These are phyloP conservation scores for Mesembryanthemum crystallinum DNA, from an alignment of 148 eudicot genomes.

Conservation along the genomic window DNA sequence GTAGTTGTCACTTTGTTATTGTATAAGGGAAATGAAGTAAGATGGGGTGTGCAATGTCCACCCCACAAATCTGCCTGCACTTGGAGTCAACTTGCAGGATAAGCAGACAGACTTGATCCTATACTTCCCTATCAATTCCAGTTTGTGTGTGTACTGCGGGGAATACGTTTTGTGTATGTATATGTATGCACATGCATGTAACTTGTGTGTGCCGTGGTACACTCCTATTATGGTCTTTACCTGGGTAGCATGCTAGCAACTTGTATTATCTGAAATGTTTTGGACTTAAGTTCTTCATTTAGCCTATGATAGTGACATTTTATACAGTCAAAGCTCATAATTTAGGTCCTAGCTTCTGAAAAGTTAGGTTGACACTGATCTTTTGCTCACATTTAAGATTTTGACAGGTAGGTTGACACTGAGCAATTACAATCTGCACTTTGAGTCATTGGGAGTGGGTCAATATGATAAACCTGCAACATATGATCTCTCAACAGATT, in stretches of 20 bases:
- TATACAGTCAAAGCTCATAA: not conserved
- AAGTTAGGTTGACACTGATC: not conserved
- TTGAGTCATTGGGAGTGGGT: conserved; percentile 82
- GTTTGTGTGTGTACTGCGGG: not conserved
- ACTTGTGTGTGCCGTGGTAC: not conserved
- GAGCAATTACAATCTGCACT: conserved; percentile 69
- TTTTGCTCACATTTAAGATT: conserved; percentile 5
- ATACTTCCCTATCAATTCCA: not conserved
- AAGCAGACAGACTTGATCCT: not conserved
- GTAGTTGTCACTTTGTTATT: not conserved
- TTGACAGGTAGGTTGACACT: conserved; percentile 74
- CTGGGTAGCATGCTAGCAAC: conserved; percentile 7
- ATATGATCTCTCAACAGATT: conserved; percentile 67
- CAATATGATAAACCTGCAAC: conserved; percentile 71
- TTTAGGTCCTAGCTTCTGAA: not conserved
- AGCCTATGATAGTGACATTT: not conserved
- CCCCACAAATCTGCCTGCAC: not conserved
- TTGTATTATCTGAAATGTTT: not conserved
- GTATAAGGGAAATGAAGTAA: not conserved
- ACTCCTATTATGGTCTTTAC: not conserved
- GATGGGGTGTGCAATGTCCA: not conserved
- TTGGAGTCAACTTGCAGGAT: not conserved
- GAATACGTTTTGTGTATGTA: not conserved
- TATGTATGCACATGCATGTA: not conserved
- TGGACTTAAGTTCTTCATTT: not conserved